phyloP scores from a whole-genome alignment of 352 stramenopile species.

The Chrysophaeum taylorii region DNA sequence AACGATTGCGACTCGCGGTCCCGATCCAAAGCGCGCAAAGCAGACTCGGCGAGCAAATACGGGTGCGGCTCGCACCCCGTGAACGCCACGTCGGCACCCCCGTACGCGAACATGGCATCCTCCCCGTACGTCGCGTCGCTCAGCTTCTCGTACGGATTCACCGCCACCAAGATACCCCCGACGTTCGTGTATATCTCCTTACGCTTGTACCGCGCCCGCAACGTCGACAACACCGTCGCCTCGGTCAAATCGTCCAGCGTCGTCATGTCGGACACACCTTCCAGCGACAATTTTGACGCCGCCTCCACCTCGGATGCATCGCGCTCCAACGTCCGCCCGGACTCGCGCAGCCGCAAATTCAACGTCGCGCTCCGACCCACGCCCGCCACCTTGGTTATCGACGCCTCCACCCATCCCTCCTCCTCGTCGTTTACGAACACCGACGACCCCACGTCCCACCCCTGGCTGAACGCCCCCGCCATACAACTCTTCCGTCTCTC shows the following conservation, averaged over 20 bases:
- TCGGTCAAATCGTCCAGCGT: conserved; percentile 7
- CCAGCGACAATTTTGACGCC: neutral
- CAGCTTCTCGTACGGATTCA: conserved; percentile 12
- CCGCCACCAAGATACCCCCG: conserved; percentile 5
- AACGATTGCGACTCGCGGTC: conserved; percentile 52
- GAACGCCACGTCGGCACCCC: neutral
- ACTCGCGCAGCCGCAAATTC: neutral
- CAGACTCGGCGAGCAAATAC: neutral
- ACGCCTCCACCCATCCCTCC: neutral
- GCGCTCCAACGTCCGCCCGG: neutral
- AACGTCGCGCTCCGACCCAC: conserved; percentile 5
- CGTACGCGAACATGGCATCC: neutral
- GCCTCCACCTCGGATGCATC: neutral
- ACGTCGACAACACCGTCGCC: neutral
- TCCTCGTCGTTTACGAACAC: conserved; percentile 1
- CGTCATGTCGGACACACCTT: conserved; percentile 5
- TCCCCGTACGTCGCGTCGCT: neutral
- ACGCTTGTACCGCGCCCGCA: neutral
- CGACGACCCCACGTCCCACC: neutral
- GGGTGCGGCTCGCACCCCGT: neutral
- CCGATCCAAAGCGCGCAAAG: conserved; percentile 7
- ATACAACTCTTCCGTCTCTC: too few relatives aligned
- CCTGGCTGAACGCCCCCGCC: conserved; percentile 1
- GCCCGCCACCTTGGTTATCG: conserved; percentile 4
- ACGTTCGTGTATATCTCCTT: conserved; percentile 14